phyloP scores from a whole-genome alignment of 2,329 filamentous ascomycete species.

The Venturia aucupariae region DNA sequence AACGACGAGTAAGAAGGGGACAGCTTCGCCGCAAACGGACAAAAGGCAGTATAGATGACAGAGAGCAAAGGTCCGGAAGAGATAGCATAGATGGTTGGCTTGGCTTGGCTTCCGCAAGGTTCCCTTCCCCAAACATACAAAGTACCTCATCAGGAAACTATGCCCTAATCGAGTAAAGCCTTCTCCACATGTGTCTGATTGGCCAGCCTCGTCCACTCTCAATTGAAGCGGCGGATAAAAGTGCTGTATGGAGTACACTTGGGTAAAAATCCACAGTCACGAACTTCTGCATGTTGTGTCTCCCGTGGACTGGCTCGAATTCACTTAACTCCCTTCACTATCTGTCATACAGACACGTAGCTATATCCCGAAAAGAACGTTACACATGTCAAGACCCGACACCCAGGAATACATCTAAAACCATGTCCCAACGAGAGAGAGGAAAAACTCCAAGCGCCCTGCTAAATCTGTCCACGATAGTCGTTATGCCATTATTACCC shows the following conservation, averaged over 20 bases:
- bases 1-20: background rate
- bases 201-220: background rate
- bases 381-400: background rate
- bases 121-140: background rate
- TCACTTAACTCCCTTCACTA: background rate
- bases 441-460: background rate
- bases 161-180: background rate
- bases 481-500: background rate
- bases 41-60: background rate
- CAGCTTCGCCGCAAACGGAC: conserved; percentile 4
- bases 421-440: background rate
- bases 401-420: background rate
- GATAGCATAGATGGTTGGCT: too few species aligned
- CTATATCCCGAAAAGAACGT: background rate
- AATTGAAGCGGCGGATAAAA: too few species aligned
- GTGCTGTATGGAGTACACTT: background rate
- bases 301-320: too few species aligned
- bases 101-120: too few species aligned
- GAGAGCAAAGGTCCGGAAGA: too few species aligned
- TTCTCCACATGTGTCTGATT: background rate
- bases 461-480: conserved; percentile 10
- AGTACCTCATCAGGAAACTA: background rate
- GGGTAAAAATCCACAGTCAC: background rate
- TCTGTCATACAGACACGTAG: background rate
- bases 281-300: too few species aligned